Evolutionary conservation across 2,329 filamentous ascomycete species (phyloP).

Genomic region (Aureobasidium sp.): DNA sequence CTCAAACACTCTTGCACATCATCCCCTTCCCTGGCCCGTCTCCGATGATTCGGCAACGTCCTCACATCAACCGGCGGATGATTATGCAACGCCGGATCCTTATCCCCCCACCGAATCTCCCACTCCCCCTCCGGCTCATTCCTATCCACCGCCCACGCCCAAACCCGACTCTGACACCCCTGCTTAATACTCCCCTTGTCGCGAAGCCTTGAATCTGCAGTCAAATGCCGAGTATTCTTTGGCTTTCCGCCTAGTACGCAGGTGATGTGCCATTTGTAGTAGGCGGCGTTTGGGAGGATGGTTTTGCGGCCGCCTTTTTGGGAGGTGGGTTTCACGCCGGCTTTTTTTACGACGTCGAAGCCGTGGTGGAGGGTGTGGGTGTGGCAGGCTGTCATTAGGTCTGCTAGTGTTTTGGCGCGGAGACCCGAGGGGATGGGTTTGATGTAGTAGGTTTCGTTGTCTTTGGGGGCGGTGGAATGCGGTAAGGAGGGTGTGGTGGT

Average conservation of each 20-base stretch:
- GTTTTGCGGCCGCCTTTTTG: not conserved
- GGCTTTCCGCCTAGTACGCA: not conserved
- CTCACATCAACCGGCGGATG: constrained; percentile 10
- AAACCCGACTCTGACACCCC: not conserved
- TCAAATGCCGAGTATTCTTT: not conserved
- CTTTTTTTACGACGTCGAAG: constrained; percentile 13
- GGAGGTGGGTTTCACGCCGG: not conserved
- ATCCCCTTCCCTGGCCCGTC: not conserved
- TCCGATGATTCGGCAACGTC: constrained; percentile 1
- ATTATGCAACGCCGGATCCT: constrained; percentile 8
- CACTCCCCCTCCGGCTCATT: not conserved
- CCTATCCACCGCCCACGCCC: constrained; percentile 7
- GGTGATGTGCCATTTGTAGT: constrained; percentile 10
- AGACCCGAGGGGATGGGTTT: constrained; percentile 3
- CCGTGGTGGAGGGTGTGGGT: constrained; percentile 1
- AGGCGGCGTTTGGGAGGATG: not conserved
- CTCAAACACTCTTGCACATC: not conserved
- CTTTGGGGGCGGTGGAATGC: not conserved
- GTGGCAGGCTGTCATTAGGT: not conserved
- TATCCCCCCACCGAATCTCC: constrained; percentile 10
- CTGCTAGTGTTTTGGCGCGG: not conserved
- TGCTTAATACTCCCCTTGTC: not conserved
- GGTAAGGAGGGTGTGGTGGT: not conserved
- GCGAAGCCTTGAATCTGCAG: not conserved
- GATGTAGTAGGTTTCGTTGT: constrained; percentile 11